A percentile compares a stretch with the other conserved stretches of the same genome.
Evolutionary conservation across 2,329 filamentous ascomycete species (phyloP).

Genomic region (Microsporum ferrugineum): DNA sequence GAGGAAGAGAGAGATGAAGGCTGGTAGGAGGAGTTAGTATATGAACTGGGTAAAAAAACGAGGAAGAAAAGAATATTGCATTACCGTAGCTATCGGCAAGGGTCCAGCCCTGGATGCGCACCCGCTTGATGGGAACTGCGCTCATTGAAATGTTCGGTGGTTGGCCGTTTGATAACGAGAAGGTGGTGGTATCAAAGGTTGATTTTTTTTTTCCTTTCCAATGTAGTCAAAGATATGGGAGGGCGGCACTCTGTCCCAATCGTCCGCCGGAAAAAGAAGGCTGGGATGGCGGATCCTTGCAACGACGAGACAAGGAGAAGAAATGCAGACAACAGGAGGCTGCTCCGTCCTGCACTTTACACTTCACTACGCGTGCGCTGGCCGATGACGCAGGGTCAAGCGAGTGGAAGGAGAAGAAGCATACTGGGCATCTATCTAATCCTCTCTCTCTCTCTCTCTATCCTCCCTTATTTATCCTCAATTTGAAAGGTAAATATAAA

Average conservation of each 20-base stretch:
- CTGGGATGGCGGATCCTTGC: background rate
- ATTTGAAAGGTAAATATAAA: background rate
- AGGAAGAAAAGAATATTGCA: slow-evolving; percentile 15
- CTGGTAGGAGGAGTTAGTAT: slow-evolving; percentile 18
- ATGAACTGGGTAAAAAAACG: slow-evolving; percentile 6
- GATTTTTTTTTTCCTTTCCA: background rate
- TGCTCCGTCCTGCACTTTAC: background rate
- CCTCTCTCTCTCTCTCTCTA: background rate
- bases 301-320: background rate
- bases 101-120: slow-evolving; percentile 31
- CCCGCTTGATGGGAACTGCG: slow-evolving; percentile 28
- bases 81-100: slow-evolving; percentile 29
- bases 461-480: background rate
- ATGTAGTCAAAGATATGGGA: background rate
- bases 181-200: background rate
- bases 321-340: background rate
- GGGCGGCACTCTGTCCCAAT: background rate
- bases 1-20: slow-evolving; percentile 26
- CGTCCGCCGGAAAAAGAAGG: background rate
- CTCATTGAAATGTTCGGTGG: slow-evolving; percentile 21
- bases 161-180: background rate
- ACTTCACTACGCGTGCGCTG: background rate
- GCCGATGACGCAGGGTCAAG: background rate
- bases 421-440: background rate
- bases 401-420: background rate